Percentiles rank a stretch among this genome's conserved stretches.
Conservation (phyloP, 2,329 filamentous ascomycete genomes). For the Beauveria sp. region DNA sequence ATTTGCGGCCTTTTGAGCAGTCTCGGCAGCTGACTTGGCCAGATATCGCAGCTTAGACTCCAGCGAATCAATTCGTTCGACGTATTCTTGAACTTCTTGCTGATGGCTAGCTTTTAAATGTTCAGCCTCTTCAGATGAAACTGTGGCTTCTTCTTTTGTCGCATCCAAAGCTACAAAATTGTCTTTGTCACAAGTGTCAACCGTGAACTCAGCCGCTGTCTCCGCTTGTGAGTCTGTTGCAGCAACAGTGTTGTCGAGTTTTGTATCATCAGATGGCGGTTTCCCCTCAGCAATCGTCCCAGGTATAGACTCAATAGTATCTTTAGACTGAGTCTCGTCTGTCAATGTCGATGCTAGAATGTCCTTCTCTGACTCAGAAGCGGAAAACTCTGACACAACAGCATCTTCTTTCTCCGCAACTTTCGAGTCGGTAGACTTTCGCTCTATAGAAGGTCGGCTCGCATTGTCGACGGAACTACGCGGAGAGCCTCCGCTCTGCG, state of each 20-base stretch:
- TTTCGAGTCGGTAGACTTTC: slow-evolving; percentile 22
- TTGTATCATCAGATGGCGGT: not conserved
- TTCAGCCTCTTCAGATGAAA: slow-evolving; percentile 13
- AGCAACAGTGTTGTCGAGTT: not conserved
- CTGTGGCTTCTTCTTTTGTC: not conserved
- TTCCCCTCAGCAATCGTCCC: not conserved
- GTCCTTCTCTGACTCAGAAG: slow-evolving; percentile 12
- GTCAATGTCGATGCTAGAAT: not conserved
- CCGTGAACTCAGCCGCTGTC: not conserved
- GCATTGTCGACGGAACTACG: slow-evolving; percentile 30
- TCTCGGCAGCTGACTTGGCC: slow-evolving; percentile 68
- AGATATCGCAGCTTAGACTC: slow-evolving; percentile 88
- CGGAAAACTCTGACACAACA: slow-evolving; percentile 14
- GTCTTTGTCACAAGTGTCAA: not conserved
- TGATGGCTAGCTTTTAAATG: slow-evolving; percentile 43
- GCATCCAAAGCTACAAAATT: not conserved
- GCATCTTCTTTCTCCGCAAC: not conserved
- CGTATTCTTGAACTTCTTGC: slow-evolving; percentile 74
- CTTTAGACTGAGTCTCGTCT: not conserved
- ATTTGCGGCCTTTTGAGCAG: slow-evolving; percentile 62
- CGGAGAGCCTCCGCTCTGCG: slow-evolving; percentile 22
- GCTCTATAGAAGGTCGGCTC: slow-evolving; percentile 22
- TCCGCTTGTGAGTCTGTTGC: not conserved
- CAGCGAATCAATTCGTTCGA: slow-evolving; percentile 85
- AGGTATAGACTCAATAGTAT: not conserved